These are phyloP conservation scores for Tothia fuscella DNA, from an alignment of 2,329 filamentous ascomycete genomes.

Conservation along the genomic window DNA sequence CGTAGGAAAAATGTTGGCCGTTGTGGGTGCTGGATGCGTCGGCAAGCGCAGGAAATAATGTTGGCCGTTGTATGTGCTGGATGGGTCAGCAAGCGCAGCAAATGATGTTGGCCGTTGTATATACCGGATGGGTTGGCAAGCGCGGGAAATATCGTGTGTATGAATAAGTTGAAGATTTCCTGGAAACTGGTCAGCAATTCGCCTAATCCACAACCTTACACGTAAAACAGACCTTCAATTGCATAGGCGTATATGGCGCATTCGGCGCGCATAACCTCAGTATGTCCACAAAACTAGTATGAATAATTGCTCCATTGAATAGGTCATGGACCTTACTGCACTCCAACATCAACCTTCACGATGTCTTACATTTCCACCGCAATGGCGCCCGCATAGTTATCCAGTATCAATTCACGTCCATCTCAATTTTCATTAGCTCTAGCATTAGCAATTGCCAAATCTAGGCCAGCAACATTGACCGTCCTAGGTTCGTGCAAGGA, in stretches of 20 bases:
- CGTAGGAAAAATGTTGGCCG: conserved; percentile 72
- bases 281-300: conserved; percentile 87
- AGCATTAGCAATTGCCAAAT: no score
- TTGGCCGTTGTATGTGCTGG: conserved; percentile 82
- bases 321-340: no score
- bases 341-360: no score
- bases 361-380: no score
- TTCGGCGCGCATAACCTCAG: conserved; percentile 86
- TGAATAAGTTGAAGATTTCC: conserved; percentile 89
- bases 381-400: no score
- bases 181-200: conserved; percentile 25
- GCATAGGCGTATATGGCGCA: conserved; percentile 80
- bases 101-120: conserved; percentile 87
- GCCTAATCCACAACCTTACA: not conserved
- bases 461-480: no score
- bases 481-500: no score
- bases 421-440: no score
- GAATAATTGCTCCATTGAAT: no score
- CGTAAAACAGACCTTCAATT: conserved; percentile 60
- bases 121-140: conserved; percentile 77
- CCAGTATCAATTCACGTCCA: no score
- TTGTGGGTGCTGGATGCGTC: conserved; percentile 85
- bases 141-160: conserved; percentile 70
- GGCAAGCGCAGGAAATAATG: conserved; percentile 78
- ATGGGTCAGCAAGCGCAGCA: conserved; percentile 71